phyloP scores from a whole-genome alignment of 257 asterid species.

The Solanum stenotomum region DNA sequence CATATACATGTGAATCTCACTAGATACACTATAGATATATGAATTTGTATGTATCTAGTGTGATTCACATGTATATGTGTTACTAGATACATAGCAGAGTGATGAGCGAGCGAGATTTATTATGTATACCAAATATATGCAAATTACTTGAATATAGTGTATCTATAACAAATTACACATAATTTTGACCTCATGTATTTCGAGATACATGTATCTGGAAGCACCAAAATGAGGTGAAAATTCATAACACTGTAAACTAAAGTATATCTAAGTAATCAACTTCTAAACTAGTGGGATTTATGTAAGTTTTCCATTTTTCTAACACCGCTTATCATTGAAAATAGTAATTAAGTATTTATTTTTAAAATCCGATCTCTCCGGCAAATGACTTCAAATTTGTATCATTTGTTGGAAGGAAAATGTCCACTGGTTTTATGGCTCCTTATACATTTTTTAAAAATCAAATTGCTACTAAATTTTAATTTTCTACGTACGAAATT shows the following conservation, averaged over 20 bases:
- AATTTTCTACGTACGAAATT: not conserved
- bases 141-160: no score
- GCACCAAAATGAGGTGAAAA: no score
- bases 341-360: no score
- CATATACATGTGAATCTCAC: not conserved
- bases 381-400: not conserved
- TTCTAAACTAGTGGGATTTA: no score
- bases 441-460: no score
- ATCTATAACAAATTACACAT: not conserved
- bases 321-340: not conserved
- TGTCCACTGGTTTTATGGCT: not conserved
- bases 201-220: not conserved
- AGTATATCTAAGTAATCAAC: no score
- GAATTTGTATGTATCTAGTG: not conserved
- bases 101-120: no score
- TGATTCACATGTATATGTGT: not conserved
- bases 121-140: not conserved
- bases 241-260: not conserved
- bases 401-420: not conserved
- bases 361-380: no score
- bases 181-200: not conserved
- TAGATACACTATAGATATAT: no score
- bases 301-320: no score
- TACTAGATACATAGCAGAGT: not conserved
- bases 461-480: not conserved